These are phyloP conservation scores for Pseudoneurospora amorphoporcata DNA, from an alignment of 495 filamentous ascomycete genomes.

Conservation along the genomic window DNA sequence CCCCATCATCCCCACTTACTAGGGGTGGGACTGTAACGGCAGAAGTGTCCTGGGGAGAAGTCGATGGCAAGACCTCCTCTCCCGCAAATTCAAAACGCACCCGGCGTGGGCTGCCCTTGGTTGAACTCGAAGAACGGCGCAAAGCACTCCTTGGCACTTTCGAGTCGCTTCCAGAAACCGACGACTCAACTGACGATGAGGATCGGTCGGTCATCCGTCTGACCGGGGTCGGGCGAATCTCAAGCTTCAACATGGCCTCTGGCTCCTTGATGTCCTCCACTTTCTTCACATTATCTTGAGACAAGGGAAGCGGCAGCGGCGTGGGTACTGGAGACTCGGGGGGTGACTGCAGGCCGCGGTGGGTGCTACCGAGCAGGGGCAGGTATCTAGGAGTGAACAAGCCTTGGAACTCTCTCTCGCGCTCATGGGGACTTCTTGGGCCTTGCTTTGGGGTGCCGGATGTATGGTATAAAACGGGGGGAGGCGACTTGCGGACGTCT, in stretches of 20 bases:
- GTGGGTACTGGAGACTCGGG: constrained; percentile 12
- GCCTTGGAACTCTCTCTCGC: constrained; percentile 48
- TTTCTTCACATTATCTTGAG: constrained; percentile 14
- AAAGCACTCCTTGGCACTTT: constrained; percentile 37
- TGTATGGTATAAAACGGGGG: constrained; percentile 31
- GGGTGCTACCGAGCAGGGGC: constrained; percentile 42
- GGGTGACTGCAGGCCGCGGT: constrained; percentile 20
- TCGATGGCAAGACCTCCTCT: constrained; percentile 41
- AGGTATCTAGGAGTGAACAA: constrained; percentile 51
- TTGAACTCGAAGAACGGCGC: constrained; percentile 36
- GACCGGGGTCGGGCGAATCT: constrained; percentile 6
- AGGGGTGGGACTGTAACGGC: neutral
- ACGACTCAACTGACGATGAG: constrained; percentile 31
- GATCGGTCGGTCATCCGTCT: constrained; percentile 26
- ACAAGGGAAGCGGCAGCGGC: constrained; percentile 6
- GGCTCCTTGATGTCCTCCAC: constrained; percentile 20
- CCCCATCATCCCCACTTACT: neutral
- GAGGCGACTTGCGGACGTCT: constrained; percentile 29
- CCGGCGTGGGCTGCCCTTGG: constrained; percentile 39
- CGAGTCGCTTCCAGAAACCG: constrained; percentile 23
- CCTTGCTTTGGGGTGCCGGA: constrained; percentile 25
- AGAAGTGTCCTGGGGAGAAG: constrained; percentile 26
- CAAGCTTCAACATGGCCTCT: neutral
- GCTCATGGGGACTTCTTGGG: constrained; percentile 35
- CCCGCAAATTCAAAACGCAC: constrained; percentile 45